Conservation (phyloP, 1,284 basidiomycete species). For the Moesziomyces globuligerus region DNA sequence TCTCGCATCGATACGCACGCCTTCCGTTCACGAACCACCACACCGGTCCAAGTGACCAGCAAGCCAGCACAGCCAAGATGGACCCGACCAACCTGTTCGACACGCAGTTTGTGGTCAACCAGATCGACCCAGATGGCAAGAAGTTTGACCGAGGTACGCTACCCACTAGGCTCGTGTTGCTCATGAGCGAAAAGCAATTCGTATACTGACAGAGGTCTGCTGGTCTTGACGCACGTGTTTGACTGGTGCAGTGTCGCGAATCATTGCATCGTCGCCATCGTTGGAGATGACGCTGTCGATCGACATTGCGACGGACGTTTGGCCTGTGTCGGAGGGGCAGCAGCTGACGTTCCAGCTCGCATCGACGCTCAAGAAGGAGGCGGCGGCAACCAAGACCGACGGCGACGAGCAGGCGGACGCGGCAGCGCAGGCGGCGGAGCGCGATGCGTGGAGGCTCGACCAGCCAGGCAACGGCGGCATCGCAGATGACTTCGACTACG, state of each 20-base stretch:
- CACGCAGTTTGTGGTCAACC: conserved; percentile 62
- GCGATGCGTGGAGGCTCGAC: conserved; percentile 86
- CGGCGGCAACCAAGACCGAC: conserved; percentile 65
- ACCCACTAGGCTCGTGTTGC: too few species aligned
- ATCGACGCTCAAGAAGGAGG: conserved; percentile 72
- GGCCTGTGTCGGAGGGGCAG: conserved; percentile 71
- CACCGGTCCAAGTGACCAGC: background rate
- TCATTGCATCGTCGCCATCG: conserved; percentile 59
- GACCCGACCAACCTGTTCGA: conserved; percentile 65
- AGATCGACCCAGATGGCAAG: conserved; percentile 76
- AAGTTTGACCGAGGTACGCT: conserved; percentile 92
- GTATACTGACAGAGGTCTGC: background rate
- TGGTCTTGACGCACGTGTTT: background rate
- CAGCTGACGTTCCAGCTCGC: conserved; percentile 88
- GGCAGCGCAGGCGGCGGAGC: conserved; percentile 67
- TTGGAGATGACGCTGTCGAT: conserved; percentile 87
- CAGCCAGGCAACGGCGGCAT: conserved; percentile 84
- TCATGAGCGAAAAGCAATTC: too few species aligned
- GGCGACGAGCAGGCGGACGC: conserved; percentile 44
- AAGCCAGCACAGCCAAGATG: conserved; percentile 29
- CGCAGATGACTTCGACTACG: conserved; percentile 97
- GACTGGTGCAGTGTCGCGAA: conserved; percentile 50
- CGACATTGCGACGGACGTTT: conserved; percentile 70
- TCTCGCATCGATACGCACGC: background rate
- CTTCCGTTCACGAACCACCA: too few species aligned